phyloP scores from a whole-genome alignment of 768 basidiomycete genomes.

The Hygrocybe coccinea region DNA sequence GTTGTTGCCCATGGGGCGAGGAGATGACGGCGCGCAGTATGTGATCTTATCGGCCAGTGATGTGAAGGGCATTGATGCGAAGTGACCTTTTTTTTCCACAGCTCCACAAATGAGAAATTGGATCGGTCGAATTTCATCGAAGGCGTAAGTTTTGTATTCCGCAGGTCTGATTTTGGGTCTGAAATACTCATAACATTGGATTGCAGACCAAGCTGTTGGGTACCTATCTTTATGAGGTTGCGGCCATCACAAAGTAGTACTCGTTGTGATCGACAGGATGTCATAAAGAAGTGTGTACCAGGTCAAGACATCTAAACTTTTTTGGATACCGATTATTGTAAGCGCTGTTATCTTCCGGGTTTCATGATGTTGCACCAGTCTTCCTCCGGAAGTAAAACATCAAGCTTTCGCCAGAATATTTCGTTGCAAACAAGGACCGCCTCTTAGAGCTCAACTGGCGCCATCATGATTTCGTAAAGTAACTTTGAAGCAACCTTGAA shows the following conservation, averaged over 20 bases:
- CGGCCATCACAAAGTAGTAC: conserved; percentile 17
- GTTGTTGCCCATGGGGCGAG: conserved; percentile 87
- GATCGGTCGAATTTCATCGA: conserved; percentile 86
- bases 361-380: too few species aligned
- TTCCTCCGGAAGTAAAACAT: too few species aligned
- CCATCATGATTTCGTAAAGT: too few species aligned
- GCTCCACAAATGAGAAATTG: conserved; percentile 93
- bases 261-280: too few species aligned
- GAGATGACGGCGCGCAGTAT: conserved; percentile 91
- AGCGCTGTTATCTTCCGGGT: too few species aligned
- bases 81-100: conserved; percentile 21
- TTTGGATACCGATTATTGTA: too few species aligned
- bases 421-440: too few species aligned
- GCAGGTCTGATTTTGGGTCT: background rate
- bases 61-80: background rate
- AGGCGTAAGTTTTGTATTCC: conserved; percentile 48
- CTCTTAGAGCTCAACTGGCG: too few species aligned
- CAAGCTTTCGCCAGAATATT: too few species aligned
- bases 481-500: too few species aligned
- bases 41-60: conserved; percentile 24
- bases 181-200: background rate
- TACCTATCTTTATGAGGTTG: conserved; percentile 76
- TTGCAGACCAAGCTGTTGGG: conserved; percentile 68
- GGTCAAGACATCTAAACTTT: too few species aligned
- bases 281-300: too few species aligned